Evolutionary conservation across 2,329 filamentous ascomycete species (phyloP), one percentile per base, ranked within the genome.

Genomic region (Trichoderma afroharzianum): DNA sequence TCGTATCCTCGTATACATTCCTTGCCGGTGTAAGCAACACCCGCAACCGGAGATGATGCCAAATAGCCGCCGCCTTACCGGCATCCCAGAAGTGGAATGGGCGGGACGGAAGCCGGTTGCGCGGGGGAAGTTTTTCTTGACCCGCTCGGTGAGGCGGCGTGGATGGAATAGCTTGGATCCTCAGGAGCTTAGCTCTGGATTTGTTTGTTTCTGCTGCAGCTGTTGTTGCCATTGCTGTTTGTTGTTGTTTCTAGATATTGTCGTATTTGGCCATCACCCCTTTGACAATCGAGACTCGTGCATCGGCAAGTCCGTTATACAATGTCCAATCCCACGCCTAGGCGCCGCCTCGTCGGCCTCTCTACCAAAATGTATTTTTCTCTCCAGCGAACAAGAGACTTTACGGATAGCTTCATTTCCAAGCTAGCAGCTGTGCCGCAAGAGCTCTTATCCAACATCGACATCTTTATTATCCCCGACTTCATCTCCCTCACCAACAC

Each of bases 311-410:
- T 12, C 26, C 12, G 28, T 24, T 21, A 59, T 30, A 59, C 28
- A 50, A 74, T 73, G 72, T 30, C 74, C 12, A 70, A 74, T 76
- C 7, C 32, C n/a, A 50, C n/a, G 55, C 21, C 33, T 1, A 32
- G 84, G 61, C 88, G 88, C 77, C 90, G 89, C 76, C 84, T 94
- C 73, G 85, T 94, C 72, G 92, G 92, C 79, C 90, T 93, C 74
- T 92, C 90, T 61, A 88, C 92, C 50, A 94, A 94, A 78, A 92
- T 94, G 88, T 94, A 95, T 86, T 95, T 95, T 63, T 82, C 90
- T 73, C 86, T 91, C 9, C 81, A 86, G 12, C 85, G 86, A 73
- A 94, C 92, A 1, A 82, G 85, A 59, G 77, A 84, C 70, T 91
- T 91, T 78, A 82, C 88, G 78, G 75, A 80, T 64, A 81, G 81